Evolutionary conservation across 306 rosid genomes (phyloP).

Genomic region (Acacia crassicarpa): DNA sequence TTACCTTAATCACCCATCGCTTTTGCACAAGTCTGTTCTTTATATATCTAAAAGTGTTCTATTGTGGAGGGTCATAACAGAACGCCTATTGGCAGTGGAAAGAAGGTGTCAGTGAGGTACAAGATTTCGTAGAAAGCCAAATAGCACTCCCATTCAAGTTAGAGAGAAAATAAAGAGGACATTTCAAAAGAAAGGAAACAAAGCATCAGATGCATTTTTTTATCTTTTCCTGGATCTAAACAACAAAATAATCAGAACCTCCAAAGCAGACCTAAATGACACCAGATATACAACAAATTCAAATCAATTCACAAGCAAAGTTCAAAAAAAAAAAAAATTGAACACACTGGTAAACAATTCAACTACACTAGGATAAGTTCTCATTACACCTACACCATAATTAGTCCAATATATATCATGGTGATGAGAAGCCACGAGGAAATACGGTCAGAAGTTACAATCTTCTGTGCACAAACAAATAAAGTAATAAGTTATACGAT

Average conservation of each 20-base stretch:
- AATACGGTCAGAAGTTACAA: neutral
- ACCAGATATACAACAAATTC: neutral
- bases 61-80: neutral
- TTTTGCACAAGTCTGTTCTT: too few species aligned
- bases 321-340: neutral
- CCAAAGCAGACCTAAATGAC: conserved; percentile 10
- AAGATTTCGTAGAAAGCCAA: neutral
- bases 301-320: conserved; percentile 8
- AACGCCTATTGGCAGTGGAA: neutral
- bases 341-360: conserved; percentile 16
- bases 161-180: neutral
- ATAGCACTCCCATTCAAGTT: conserved; percentile 6
- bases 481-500: neutral
- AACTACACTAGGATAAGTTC: neutral
- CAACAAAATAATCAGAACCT: conserved; percentile 22
- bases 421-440: conserved; percentile 25
- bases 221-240: conserved; percentile 12
- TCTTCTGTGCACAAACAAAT: neutral
- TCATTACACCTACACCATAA: neutral
- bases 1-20: too few species aligned
- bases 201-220: neutral
- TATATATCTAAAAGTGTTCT: too few species aligned
- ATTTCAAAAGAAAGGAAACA: neutral
- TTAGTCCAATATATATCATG: neutral
- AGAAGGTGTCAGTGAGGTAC: neutral